phyloP scores from a whole-genome alignment of 306 rosid species.

The Cicer judaicum region DNA sequence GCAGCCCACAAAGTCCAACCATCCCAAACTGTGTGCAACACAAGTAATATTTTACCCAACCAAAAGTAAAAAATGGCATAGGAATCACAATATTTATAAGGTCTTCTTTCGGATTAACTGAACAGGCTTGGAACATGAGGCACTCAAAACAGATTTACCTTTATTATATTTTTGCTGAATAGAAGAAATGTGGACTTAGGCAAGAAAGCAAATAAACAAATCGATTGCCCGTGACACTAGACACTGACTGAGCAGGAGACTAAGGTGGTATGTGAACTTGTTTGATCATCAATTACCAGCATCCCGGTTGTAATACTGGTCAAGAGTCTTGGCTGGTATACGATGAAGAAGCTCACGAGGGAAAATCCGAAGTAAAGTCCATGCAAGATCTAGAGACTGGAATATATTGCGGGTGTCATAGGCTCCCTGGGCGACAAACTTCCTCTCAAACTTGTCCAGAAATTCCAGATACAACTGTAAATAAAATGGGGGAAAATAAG shows the following conservation, averaged over 20 bases:
- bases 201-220: slow-evolving; percentile 52
- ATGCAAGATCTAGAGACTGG: slow-evolving; percentile 98
- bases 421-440: slow-evolving; percentile 96
- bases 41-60: slow-evolving; percentile 44
- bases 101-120: slow-evolving; percentile 51
- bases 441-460: slow-evolving; percentile 99
- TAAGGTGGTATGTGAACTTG: slow-evolving; percentile 37
- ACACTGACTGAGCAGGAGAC: slow-evolving; percentile 50
- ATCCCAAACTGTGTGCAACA: slow-evolving; percentile 47
- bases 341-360: slow-evolving; percentile 99
- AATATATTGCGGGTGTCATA: slow-evolving; percentile 96
- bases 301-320: slow-evolving; percentile 87
- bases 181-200: slow-evolving; percentile 49
- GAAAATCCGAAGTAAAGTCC: slow-evolving; percentile 97
- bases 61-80: slow-evolving; percentile 45
- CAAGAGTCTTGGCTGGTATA: slow-evolving; percentile 97
- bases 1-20: slow-evolving; percentile 49
- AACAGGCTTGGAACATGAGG: slow-evolving; percentile 43
- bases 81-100: slow-evolving; percentile 54
- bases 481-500: slow-evolving; percentile 7
- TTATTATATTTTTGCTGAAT: slow-evolving; percentile 59
- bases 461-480: slow-evolving; percentile 93
- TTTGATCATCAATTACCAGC: slow-evolving; percentile 67
- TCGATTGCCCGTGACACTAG: slow-evolving; percentile 48
- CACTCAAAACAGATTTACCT: slow-evolving; percentile 58